Conservation (phyloP, 169 alveolate genomes). For the Miamiensis avidus region DNA sequence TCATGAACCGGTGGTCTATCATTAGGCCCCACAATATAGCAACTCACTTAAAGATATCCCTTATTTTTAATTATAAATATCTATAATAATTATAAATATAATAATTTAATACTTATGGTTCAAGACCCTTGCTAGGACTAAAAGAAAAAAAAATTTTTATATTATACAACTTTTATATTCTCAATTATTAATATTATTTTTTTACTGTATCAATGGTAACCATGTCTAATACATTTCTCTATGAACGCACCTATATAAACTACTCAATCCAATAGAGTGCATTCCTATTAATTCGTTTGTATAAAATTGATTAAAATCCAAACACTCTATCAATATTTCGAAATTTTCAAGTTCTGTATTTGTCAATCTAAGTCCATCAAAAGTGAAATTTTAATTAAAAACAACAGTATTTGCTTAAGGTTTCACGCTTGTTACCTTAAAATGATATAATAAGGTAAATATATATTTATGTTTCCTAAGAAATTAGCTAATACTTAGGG, state of each 20-base stretch:
- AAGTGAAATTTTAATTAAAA: conserved; percentile 82
- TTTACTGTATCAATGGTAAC: conserved; percentile 70
- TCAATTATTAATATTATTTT: too few species aligned
- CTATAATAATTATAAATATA: too few species aligned
- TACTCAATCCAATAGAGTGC: conserved; percentile 76
- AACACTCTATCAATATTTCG: conserved; percentile 73
- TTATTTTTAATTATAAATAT: too few species aligned
- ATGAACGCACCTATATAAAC: conserved; percentile 71
- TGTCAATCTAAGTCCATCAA: conserved; percentile 63
- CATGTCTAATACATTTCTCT: conserved; percentile 79
- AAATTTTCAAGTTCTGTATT: conserved; percentile 75
- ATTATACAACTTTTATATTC: too few species aligned
- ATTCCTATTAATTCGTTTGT: conserved; percentile 71
- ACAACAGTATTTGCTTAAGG: conserved; percentile 62
- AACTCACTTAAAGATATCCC: conserved; percentile 69
- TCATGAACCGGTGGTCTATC: conserved; percentile 87
- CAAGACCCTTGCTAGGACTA: too few species aligned
- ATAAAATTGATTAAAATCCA: conserved; percentile 62
- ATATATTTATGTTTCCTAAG: too few species aligned
- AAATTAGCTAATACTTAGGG: conserved; percentile 49
- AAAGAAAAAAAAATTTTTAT: too few species aligned
- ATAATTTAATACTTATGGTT: too few species aligned
- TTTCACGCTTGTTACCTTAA: conserved; percentile 47
- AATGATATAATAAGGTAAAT: too few species aligned
- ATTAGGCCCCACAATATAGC: conserved; percentile 78